These are phyloP conservation scores for Starmerella riodocensis DNA, from an alignment of 805 yeast species.

Conservation along the genomic window DNA sequence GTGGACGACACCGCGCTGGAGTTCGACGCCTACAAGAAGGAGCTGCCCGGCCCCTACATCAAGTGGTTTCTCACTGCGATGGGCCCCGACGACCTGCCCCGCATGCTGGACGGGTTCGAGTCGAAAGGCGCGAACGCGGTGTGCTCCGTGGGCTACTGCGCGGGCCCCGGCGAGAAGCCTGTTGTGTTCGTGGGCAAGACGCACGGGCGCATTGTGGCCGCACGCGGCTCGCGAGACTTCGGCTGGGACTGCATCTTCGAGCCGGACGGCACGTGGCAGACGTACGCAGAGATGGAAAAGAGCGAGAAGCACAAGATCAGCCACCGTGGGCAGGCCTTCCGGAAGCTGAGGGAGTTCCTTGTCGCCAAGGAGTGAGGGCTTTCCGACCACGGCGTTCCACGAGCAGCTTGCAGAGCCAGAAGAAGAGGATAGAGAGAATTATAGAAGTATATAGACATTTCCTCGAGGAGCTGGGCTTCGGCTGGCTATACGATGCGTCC, in stretches of 20 bases:
- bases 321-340: constrained; percentile 77
- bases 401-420: no score
- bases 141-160: constrained; percentile 86
- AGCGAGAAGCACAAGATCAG: constrained; percentile 63
- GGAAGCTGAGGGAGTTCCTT: constrained; percentile 48
- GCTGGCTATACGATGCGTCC: no score
- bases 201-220: constrained; percentile 61
- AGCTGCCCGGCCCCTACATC: constrained; percentile 87
- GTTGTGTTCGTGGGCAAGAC: constrained; percentile 74
- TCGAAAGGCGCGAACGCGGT: constrained; percentile 78
- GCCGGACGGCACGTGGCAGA: constrained; percentile 61
- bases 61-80: constrained; percentile 78
- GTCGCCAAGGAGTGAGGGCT: no score
- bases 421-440: no score
- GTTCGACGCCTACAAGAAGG: constrained; percentile 56
- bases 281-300: constrained; percentile 81
- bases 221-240: constrained; percentile 67
- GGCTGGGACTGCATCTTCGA: constrained; percentile 93
- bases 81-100: constrained; percentile 65
- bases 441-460: no score
- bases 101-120: constrained; percentile 67
- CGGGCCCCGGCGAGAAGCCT: constrained; percentile 62
- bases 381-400: no score
- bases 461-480: no score
- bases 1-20: constrained; percentile 92